Base-by-base conservation (phyloP, 1,284 basidiomycete genomes). In the Phellopilus nigrolimitatus region DNA sequence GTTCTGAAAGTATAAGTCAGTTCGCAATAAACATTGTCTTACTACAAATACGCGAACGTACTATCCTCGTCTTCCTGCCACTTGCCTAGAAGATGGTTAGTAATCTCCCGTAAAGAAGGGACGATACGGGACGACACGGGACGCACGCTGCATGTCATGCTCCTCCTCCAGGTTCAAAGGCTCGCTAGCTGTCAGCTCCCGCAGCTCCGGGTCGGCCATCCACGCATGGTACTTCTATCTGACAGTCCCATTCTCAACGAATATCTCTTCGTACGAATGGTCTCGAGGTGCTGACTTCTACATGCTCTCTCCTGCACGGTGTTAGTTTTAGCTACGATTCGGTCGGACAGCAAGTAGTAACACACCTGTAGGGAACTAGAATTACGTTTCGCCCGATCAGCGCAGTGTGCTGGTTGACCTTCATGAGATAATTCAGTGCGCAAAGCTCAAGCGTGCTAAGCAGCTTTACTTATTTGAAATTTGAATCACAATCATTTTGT, bases 51-150 rank as follows among this genome's bases (percentile, higher is more conserved):
- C 28, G n/a, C 43, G 15, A 8, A 67, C 80, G 55, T 51, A 86
- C 87, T 97, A 67, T 98, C 94, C 48, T 84, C 78, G 64, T 97
- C 95, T 2, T 76, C 63, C 58, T 84, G 84, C 95, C 95, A 97
- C 63, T 37, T 37, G n/a, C 34, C 34, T 37, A n/a, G n/a, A n/a
- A n/a, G n/a, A n/a, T n/a, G n/a, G n/a, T n/a, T n/a, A n/a, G n/a
- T 7, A 36, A 4, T 86, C 89, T 41, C 70, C 89, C 93, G 60
- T 30, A 43, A 22, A 39, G 31, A 39, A 49, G 28, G 38, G 3
- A 55, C 24, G n/a, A n/a, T n/a, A n/a, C n/a, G n/a, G n/a, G n/a
- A n/a, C n/a, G 47, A 53, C 24, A 39, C 49, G n/a, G 17, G 8
- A 71, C 82, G 51, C 61, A 92, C 91, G 73, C 66, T 97, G 94